Conservation (phyloP, 164 flowering plant species). For the Piper betle region DNA sequence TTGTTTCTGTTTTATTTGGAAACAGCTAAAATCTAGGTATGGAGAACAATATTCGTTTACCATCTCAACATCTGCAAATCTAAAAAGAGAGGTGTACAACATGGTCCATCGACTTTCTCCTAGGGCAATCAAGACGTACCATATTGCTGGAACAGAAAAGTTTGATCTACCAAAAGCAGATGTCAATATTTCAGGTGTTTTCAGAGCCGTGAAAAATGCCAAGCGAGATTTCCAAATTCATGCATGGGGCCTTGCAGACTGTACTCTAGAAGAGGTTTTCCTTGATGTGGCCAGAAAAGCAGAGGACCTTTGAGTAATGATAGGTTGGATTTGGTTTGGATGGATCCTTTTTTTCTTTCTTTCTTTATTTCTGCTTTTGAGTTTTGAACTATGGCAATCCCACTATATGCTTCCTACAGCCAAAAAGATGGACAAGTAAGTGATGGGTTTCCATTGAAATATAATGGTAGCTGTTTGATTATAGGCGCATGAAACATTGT, state of each 20-base stretch:
- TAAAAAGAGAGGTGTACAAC: slow-evolving; percentile 63
- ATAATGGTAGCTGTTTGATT: too few species aligned
- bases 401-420: too few species aligned
- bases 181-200: slow-evolving; percentile 66
- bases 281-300: slow-evolving; percentile 75
- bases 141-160: slow-evolving; percentile 84
- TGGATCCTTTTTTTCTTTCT: too few species aligned
- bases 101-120: slow-evolving; percentile 49
- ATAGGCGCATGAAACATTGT: too few species aligned
- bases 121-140: slow-evolving; percentile 56
- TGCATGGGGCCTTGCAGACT: slow-evolving; percentile 92
- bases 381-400: too few species aligned
- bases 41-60: slow-evolving; percentile 88
- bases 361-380: too few species aligned
- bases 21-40: slow-evolving; percentile 82
- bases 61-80: slow-evolving; percentile 58
- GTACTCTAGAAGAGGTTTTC: slow-evolving; percentile 91
- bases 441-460: too few species aligned
- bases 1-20: neutral
- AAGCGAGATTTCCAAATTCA: slow-evolving; percentile 62
- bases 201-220: slow-evolving; percentile 63
- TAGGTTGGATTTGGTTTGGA: too few species aligned
- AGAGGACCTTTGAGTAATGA: too few species aligned
- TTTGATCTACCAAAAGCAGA: slow-evolving; percentile 85
- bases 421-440: too few species aligned